Evolutionary conservation across 352 stramenopile species (phyloP).

Genomic region (Pythium sukuiense): DNA sequence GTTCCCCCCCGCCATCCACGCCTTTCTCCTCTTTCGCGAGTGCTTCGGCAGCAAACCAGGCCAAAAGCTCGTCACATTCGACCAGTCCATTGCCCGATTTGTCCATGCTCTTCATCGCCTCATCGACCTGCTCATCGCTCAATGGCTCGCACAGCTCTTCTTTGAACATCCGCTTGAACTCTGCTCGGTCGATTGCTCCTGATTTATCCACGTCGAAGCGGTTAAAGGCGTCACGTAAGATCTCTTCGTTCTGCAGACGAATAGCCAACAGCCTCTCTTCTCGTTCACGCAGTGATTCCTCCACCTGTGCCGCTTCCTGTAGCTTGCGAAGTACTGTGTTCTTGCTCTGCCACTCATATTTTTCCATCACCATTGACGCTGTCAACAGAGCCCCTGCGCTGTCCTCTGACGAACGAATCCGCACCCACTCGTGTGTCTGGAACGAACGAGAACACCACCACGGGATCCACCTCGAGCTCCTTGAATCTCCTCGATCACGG

Average conservation of each 20-base stretch:
- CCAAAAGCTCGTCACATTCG: slow-evolving; percentile 45
- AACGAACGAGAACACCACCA: slow-evolving; percentile 37
- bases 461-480: neutral
- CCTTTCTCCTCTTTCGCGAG: slow-evolving; percentile 25
- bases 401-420: neutral
- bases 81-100: slow-evolving; percentile 42
- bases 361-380: slow-evolving; percentile 21
- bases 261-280: slow-evolving; percentile 34
- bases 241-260: slow-evolving; percentile 40
- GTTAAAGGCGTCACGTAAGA: slow-evolving; percentile 47
- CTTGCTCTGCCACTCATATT: slow-evolving; percentile 32
- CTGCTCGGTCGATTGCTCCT: slow-evolving; percentile 34
- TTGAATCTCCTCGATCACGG: neutral
- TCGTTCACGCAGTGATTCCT: slow-evolving; percentile 24
- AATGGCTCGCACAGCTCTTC: slow-evolving; percentile 51
- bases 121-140: slow-evolving; percentile 32
- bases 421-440: slow-evolving; percentile 26
- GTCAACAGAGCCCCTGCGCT: neutral
- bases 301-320: slow-evolving; percentile 5
- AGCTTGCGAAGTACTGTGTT: neutral
- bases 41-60: slow-evolving; percentile 41
- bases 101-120: slow-evolving; percentile 41
- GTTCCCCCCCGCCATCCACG: neutral
- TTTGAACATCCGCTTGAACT: slow-evolving; percentile 45
- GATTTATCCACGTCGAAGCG: slow-evolving; percentile 44